Evolutionary conservation across 352 stramenopile species (phyloP), one percentile per base, ranked within the genome.

Genomic region (Globisporangium perplexum): DNA sequence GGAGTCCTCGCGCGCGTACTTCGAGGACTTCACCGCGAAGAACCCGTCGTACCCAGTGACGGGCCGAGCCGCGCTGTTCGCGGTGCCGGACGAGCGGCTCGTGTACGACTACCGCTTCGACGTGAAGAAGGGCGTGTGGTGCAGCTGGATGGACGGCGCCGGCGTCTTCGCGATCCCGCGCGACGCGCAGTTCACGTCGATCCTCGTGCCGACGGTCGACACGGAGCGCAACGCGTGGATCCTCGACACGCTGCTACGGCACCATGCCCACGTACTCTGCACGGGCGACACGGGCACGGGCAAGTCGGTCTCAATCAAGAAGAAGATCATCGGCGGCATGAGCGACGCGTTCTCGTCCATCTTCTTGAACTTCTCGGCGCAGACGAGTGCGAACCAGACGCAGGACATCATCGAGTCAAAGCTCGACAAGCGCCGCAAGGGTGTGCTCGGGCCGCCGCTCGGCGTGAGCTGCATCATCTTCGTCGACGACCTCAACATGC

Each of bases 401-500:
- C 91, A 98, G 60, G 89, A 97, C 47, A 86, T 97, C 41, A 97
- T 98, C 48, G 92, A 98, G 57, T 83, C 71, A 22, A 98, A 98
- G 71, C 75, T 98, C 8, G 89, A 97, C 57, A 98, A 98, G 68
- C 78, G 93, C 2, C 86, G 92, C 14, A 98, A 98, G 55, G 90
- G 89, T 7, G 89, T 98, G 10, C 59, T 97, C 4, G 92, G 90
- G 0, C 91, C 92, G 22, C 89, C 90, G 1, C 65, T 97, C 1
- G 92, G 92, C 2, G 88, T 94, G 56, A 96, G 68, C 45, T 96
- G 84, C 41, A 76, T 98, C 31, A 87, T 98, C 30, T 98, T 98
- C 57, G 90, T 98, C 0, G 91, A 98, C 58, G 92, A 98, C 51
- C 71, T 98, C 18, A 98, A 98, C 62, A 97, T 98, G 92, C 92